Conservation (phyloP, 495 filamentous ascomycete species). For the Podospora appendiculata region DNA sequence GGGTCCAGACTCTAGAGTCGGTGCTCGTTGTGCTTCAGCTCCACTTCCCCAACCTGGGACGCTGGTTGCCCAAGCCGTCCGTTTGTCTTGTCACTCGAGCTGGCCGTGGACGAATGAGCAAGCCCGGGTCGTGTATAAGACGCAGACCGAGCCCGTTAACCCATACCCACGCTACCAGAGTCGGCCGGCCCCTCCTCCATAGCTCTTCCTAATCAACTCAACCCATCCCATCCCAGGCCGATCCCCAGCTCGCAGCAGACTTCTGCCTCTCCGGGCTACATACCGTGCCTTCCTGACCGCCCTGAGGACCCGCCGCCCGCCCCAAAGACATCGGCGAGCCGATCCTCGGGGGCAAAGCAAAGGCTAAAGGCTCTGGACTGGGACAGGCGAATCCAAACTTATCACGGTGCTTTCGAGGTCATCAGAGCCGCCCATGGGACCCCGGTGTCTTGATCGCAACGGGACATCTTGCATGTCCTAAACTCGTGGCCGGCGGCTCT, state of each 20-base stretch:
- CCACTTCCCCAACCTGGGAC: slow-evolving; percentile 2
- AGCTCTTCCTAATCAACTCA: neutral
- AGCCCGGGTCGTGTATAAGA: slow-evolving; percentile 12
- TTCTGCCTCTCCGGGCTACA: neutral
- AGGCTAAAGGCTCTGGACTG: too few species aligned
- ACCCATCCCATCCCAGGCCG: neutral
- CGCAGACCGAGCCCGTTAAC: neutral
- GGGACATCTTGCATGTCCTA: neutral
- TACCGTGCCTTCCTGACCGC: too few species aligned
- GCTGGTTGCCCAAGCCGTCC: neutral
- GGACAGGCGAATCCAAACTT: neutral
- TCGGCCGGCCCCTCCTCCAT: slow-evolving; percentile 14
- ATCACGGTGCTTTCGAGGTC: neutral
- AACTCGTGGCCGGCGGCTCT: slow-evolving; percentile 1
- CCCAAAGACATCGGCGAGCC: neutral
- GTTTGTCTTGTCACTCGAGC: slow-evolving; percentile 1
- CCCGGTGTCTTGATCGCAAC: neutral
- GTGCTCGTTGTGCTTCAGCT: slow-evolving; percentile 2
- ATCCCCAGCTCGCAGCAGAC: neutral
- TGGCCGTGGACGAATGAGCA: neutral
- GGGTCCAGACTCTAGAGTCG: too few species aligned
- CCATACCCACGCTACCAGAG: slow-evolving; percentile 9
- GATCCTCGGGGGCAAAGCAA: too few species aligned
- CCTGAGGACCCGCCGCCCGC: too few species aligned
- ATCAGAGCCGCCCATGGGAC: neutral